phyloP scores from a whole-genome alignment of 73 alveolate species.

The Blepharisma stoltei region DNA sequence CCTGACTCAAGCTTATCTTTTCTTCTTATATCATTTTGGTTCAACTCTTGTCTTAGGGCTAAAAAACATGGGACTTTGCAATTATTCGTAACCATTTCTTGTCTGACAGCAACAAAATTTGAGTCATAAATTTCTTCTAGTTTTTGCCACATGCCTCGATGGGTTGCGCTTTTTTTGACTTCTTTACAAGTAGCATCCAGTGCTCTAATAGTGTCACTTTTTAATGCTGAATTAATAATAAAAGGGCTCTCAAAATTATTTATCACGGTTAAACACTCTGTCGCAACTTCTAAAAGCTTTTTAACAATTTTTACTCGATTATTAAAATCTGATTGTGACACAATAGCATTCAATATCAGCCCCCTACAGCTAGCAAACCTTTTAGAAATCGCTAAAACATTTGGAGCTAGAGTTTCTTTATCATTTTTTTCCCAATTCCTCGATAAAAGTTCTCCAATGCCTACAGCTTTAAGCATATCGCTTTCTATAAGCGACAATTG shows the following conservation, averaged over 20 bases:
- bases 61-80: not conserved
- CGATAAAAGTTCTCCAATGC: constrained; percentile 20
- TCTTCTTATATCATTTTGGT: not conserved
- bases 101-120: not conserved
- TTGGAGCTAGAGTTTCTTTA: constrained; percentile 6
- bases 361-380: not conserved
- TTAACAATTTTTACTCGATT: constrained; percentile 6
- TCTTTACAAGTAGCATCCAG: not conserved
- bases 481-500: constrained; percentile 20
- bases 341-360: constrained; percentile 1
- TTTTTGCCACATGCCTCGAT: not conserved
- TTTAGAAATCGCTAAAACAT: not conserved
- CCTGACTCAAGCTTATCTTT: not conserved
- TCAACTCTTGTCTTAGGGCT: not conserved
- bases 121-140: constrained; percentile 11
- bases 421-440: constrained; percentile 16
- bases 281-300: constrained; percentile 8
- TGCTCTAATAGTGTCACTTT: constrained; percentile 24
- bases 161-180: constrained; percentile 11
- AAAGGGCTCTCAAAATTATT: constrained; percentile 25
- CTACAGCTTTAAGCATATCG: not conserved
- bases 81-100: not conserved
- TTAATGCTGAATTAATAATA: constrained; percentile 13
- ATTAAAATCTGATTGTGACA: not conserved
- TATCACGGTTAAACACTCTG: not conserved